Evolutionary conservation across 257 asterid genomes (phyloP).

Genomic region (Rubia yunnanensis): DNA sequence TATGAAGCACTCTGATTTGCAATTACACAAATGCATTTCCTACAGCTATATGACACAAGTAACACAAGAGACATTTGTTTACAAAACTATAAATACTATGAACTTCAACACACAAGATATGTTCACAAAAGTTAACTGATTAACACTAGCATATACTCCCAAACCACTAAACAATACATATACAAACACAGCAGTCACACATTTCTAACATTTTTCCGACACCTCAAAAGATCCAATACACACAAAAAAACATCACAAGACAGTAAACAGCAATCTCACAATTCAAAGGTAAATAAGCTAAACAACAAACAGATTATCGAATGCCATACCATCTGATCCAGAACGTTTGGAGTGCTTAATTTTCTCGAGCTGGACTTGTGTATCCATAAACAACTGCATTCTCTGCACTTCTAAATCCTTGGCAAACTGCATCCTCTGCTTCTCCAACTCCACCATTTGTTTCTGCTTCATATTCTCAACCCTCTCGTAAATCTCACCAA

Average conservation of each 20-base stretch:
- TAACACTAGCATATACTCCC: background rate
- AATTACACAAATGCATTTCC: background rate
- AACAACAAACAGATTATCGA: background rate
- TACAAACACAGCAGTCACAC: background rate
- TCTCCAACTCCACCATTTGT: conserved; percentile 83
- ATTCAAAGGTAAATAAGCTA: background rate
- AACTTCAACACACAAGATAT: background rate
- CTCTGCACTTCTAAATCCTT: conserved; percentile 89
- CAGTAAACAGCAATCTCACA: background rate
- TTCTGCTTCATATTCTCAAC: conserved; percentile 72
- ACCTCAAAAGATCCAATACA: background rate
- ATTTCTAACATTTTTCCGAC: background rate
- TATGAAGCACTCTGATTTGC: background rate
- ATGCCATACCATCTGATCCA: conserved; percentile 53
- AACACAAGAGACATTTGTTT: background rate
- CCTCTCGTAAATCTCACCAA: conserved; percentile 68
- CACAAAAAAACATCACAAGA: background rate
- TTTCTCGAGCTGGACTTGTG: conserved; percentile 57
- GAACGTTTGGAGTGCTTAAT: conserved; percentile 45
- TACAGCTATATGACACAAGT: background rate
- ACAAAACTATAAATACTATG: background rate
- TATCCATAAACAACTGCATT: conserved; percentile 69
- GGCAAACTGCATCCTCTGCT: conserved; percentile 75
- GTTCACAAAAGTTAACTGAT: background rate
- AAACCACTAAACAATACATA: background rate